Conservation (phyloP, 148 eudicot genomes). For the Rhododendron vialii region DNA sequence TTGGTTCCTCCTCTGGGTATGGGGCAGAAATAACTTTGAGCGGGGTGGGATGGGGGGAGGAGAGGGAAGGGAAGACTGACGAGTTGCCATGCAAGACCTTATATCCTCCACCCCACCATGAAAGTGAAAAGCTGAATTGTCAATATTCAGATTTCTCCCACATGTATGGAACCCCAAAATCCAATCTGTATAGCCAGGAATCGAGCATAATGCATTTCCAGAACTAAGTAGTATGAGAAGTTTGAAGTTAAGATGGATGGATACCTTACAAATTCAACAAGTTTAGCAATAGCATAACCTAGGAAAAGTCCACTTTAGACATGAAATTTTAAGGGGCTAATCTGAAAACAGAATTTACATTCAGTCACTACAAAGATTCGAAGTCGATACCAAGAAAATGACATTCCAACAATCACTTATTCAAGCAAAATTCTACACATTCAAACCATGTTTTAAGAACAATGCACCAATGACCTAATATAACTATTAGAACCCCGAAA, state of each 20-base stretch:
- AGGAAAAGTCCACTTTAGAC: not conserved
- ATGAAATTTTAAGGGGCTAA: not conserved
- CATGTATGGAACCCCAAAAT: not conserved
- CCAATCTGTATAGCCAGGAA: not conserved
- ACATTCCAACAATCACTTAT: not conserved
- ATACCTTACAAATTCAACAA: not conserved
- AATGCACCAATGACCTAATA: not conserved
- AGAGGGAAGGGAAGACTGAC: too few relatives aligned
- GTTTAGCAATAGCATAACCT: not conserved
- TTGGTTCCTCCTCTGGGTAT: not conserved
- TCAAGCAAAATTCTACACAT: not conserved
- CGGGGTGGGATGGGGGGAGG: too few relatives aligned
- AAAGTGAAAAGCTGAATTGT: not conserved
- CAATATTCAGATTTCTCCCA: not conserved
- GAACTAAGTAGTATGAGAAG: not conserved
- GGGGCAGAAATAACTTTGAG: not conserved
- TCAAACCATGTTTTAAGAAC: not conserved
- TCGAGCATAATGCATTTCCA: not conserved
- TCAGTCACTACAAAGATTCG: not conserved
- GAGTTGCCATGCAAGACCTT: not conserved
- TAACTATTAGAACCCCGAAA: not conserved
- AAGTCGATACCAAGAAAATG: not conserved
- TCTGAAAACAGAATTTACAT: not conserved
- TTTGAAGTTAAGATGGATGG: not conserved
- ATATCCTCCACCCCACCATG: not conserved